phyloP scores from a whole-genome alignment of 805 yeast species.

The Kluyveromyces dobzhanskii region DNA sequence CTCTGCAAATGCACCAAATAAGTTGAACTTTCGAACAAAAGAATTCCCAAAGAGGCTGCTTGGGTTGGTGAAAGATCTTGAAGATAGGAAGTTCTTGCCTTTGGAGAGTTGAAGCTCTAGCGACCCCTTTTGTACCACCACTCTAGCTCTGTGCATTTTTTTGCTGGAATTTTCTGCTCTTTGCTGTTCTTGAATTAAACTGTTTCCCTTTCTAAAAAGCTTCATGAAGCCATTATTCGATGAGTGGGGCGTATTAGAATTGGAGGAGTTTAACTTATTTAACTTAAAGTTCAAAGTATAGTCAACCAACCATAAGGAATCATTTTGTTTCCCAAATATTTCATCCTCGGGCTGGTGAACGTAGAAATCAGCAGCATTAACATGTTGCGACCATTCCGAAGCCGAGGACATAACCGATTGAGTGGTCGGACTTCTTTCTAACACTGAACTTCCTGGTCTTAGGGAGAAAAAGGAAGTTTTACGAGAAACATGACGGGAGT shows the following conservation, averaged over 20 bases:
- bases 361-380: conserved; percentile 10
- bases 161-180: conserved; percentile 1
- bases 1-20: conserved; percentile 23
- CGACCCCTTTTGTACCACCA: conserved; percentile 1
- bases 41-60: background rate
- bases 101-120: conserved; percentile 1
- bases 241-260: background rate
- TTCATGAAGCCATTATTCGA: background rate
- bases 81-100: background rate
- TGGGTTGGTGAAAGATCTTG: background rate
- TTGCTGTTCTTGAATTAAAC: background rate
- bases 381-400: conserved; percentile 1
- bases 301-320: conserved; percentile 24
- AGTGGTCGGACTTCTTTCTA: conserved; percentile 1
- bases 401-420: background rate
- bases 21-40: conserved; percentile 6
- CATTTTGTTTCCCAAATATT: conserved; percentile 8
- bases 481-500: background rate
- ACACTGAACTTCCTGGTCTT: conserved; percentile 1
- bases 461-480: conserved; percentile 2
- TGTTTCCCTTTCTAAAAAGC: background rate
- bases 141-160: conserved; percentile 1
- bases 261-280: background rate
- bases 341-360: conserved; percentile 20
- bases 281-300: conserved; percentile 8